Evolutionary conservation across 495 filamentous ascomycete species (phyloP).

Genomic region (Parathielavia hyrcaniae): DNA sequence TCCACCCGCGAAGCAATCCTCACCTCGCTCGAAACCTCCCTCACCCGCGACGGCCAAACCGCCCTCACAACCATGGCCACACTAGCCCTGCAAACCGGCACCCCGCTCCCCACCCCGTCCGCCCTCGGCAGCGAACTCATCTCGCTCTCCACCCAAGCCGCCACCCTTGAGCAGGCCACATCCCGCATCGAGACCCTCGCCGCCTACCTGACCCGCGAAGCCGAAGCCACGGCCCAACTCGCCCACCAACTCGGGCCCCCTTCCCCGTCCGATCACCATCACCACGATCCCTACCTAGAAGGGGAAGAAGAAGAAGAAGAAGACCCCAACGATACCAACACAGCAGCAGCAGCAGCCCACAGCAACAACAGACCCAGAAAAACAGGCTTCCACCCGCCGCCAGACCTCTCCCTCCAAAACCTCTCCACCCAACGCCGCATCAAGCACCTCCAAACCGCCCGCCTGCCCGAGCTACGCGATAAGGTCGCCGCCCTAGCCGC

Average conservation of each 20-base stretch:
- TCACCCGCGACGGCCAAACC: constrained; percentile 41
- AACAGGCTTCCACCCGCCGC: constrained; percentile 45
- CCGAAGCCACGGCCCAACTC: constrained; percentile 2
- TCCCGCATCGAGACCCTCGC: constrained; percentile 39
- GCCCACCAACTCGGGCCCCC: constrained; percentile 8
- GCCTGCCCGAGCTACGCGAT: constrained; percentile 50
- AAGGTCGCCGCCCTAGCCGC: constrained; percentile 33
- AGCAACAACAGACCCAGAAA: neutral
- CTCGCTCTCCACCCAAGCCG: constrained; percentile 33
- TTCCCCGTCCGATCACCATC: neutral
- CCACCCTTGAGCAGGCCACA: constrained; percentile 40
- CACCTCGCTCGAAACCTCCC: constrained; percentile 30
- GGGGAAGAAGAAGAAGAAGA: neutral
- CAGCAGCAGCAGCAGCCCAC: neutral
- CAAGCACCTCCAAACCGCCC: constrained; percentile 47
- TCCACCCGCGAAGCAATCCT: constrained; percentile 36
- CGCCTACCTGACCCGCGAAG: constrained; percentile 33
- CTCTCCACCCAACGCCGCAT: constrained; percentile 56
- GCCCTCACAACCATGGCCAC: constrained; percentile 41
- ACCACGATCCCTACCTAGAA: neutral
- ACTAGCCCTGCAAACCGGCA: constrained; percentile 31
- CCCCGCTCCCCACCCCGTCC: constrained; percentile 31
- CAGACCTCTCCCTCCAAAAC: constrained; percentile 52
- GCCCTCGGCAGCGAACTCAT: constrained; percentile 35
- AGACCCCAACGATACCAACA: neutral